phyloP scores from a whole-genome alignment of 2,329 filamentous ascomycete species.

The Aspergillus costaricaensis region DNA sequence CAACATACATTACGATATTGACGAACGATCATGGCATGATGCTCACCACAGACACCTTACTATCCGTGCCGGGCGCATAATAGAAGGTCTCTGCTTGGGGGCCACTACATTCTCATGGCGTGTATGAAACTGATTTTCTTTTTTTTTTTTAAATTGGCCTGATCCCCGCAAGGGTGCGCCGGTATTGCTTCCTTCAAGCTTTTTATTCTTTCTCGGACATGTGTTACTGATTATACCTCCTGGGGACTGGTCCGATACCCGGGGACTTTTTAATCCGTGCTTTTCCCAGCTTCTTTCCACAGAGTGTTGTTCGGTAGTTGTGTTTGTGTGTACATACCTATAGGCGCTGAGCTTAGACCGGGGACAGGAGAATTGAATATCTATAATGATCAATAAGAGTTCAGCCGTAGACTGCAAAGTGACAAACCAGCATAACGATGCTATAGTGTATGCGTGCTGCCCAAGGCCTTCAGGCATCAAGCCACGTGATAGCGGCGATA shows the following conservation, averaged over 20 bases:
- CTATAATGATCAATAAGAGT: neutral
- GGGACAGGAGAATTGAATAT: constrained; percentile 12
- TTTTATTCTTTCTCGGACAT: constrained; percentile 31
- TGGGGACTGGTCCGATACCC: constrained; percentile 28
- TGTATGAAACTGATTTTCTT: constrained; percentile 25
- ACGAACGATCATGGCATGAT: constrained; percentile 24
- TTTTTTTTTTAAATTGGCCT: constrained; percentile 14
- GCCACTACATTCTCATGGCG: constrained; percentile 21
- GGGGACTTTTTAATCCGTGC: constrained; percentile 10
- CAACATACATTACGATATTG: constrained; percentile 23
- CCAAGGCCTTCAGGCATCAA: neutral
- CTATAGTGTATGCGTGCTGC: neutral
- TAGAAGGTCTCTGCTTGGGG: constrained; percentile 13
- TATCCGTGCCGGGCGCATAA: constrained; percentile 27
- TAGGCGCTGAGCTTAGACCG: constrained; percentile 20
- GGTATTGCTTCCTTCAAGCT: constrained; percentile 11
- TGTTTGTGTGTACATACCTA: constrained; percentile 26
- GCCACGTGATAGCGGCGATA: constrained; percentile 21
- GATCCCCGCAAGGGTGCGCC: neutral
- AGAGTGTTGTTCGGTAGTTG: constrained; percentile 14
- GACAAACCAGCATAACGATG: neutral
- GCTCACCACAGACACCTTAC: constrained; percentile 9
- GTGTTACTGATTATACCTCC: constrained; percentile 40
- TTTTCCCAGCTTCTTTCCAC: constrained; percentile 16
- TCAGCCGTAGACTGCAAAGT: too few relatives aligned